A percentile compares a stretch with the other conserved stretches of the same genome.
phyloP scores from a whole-genome alignment of 352 stramenopile genomes.

The Ochromonadaceae sp. region DNA sequence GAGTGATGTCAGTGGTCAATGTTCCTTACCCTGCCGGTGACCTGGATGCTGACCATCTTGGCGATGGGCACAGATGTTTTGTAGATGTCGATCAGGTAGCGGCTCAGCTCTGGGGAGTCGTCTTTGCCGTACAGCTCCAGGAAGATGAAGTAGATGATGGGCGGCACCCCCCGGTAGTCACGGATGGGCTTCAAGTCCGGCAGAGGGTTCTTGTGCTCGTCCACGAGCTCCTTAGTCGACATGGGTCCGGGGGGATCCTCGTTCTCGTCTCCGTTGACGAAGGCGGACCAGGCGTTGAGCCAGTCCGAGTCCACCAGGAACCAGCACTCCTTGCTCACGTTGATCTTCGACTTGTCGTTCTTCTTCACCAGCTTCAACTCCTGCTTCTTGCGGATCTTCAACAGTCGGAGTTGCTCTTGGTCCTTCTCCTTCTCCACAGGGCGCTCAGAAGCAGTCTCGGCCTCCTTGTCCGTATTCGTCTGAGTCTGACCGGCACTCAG shows the following conservation, averaged over 20 bases:
- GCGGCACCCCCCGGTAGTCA: conserved; percentile 8
- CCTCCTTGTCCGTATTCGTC: no score
- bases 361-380: no score
- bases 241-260: background rate
- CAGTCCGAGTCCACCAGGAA: conserved; percentile 7
- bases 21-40: no score
- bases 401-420: no score
- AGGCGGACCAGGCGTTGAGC: background rate
- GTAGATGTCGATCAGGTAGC: conserved; percentile 17
- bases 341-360: no score
- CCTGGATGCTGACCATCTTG: background rate
- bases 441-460: no score
- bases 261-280: background rate
- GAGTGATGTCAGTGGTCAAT: no score
- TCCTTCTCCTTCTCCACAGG: no score
- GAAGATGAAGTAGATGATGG: conserved; percentile 1
- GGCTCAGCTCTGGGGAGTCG: background rate
- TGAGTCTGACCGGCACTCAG: no score
- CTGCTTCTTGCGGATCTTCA: no score
- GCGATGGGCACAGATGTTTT: background rate
- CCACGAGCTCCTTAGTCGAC: background rate
- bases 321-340: conserved; percentile 6
- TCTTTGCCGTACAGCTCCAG: conserved; percentile 12
- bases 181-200: background rate
- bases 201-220: background rate